Conservation (phyloP, 2,329 filamentous ascomycete genomes). For the Apiospora malaysiana region DNA sequence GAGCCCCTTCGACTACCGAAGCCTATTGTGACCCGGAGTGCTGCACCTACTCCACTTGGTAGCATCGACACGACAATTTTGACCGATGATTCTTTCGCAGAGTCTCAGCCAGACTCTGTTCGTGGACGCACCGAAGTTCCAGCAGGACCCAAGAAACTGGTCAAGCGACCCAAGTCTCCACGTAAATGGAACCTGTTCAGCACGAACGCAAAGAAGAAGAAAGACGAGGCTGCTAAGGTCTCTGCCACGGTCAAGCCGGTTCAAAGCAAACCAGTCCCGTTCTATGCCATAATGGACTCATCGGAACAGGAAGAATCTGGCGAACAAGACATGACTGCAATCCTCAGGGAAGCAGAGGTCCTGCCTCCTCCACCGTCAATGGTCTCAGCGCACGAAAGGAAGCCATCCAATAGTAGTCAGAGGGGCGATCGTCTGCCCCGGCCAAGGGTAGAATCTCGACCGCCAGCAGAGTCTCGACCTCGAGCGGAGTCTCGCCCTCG, state of each 20-base stretch:
- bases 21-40: constrained; percentile 55
- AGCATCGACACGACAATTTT: constrained; percentile 63
- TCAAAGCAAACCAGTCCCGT: constrained; percentile 59
- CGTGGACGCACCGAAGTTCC: constrained; percentile 39
- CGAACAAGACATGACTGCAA: constrained; percentile 50
- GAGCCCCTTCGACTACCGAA: constrained; percentile 55
- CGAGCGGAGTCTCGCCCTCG: too few species aligned
- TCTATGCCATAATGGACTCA: constrained; percentile 67
- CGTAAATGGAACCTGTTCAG: constrained; percentile 69
- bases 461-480: too few species aligned
- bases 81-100: constrained; percentile 60
- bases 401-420: constrained; percentile 28
- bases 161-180: constrained; percentile 60
- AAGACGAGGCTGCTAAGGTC: constrained; percentile 44
- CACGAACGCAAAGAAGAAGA: constrained; percentile 42
- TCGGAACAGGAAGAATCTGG: constrained; percentile 56
- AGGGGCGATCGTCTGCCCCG: neutral
- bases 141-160: constrained; percentile 57
- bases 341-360: constrained; percentile 56
- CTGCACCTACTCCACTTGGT: constrained; percentile 55
- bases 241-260: constrained; percentile 55
- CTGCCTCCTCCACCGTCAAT: constrained; percentile 29
- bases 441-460: neutral
- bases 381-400: constrained; percentile 23
- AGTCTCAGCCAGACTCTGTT: constrained; percentile 45